Base-by-base conservation (phyloP, 176 grass and related monocot species). In the Elaeis guineensis region DNA sequence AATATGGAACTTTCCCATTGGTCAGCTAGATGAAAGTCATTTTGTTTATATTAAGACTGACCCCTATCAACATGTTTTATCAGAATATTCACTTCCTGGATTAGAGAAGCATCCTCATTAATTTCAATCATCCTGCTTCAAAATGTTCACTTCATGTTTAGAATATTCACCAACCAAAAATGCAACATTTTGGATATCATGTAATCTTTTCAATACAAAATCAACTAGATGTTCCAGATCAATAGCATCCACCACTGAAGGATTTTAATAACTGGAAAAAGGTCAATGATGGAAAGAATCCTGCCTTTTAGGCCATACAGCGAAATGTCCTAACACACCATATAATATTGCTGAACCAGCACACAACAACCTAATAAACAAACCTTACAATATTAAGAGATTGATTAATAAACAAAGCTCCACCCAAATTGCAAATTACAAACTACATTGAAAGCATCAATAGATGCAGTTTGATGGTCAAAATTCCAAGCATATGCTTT, bases 251-350 rank as follows among this genome's bases (percentile, higher is more conserved):
- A 81, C 17, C 9, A 12, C 51, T 25, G 11, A 74, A 23, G 57
- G 51, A 20, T 26, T 81, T 81, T 55, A 14, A 60, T 19, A 54
- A 2, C 16, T 70, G 12, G 18, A 65, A 71, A 12, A 75, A 80
- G 51, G 16, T 76, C 25, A 21, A 60, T 70, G 25, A 76, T 67
- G 72, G 52, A 7, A 81, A 54, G 26, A 50, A 39, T 50, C 59
- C 61, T 72, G 11, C 54, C 16, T 79, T 72, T 20, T 51, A 17
- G 25, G 23, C 14, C 62, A 75, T 48, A 18, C 59, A 20, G 64
- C 65, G 6, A 29, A 25, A 25, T 19, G 63, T 59, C 56, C 25
- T 58, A 63, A 25, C 9, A 75, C 64, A 23, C 14, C 17, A 20
- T 30, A 75, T 19, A 73, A 69, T 11, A 68, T 65, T 64, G 64